Base-by-base conservation (phyloP, 305 asterid genomes). In the Fraxinus xanthoxyloides region DNA sequence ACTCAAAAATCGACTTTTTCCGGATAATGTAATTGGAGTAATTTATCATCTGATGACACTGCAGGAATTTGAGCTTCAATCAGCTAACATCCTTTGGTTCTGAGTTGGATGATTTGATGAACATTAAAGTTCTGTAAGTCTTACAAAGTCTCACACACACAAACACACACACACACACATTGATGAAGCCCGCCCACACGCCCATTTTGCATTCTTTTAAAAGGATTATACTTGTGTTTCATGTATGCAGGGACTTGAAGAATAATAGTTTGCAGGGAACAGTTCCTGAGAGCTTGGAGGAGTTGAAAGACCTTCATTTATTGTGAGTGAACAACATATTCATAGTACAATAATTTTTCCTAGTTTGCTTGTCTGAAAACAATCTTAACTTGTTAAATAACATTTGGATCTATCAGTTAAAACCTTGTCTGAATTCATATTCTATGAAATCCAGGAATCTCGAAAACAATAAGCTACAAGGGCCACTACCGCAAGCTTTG, bases 21-120 rank as follows among this genome's bases (percentile, higher is more conserved):
- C 73, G 19, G 40, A 77, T 3, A 65, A 4, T 17, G 6, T 36
- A 30, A 51, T 80, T 74, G 72, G 81, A 79, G 36, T 38, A 79
- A 56, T 70, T 69, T 21, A 8, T 56, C 51, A 17, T 63, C 34
- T 87, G 24, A 73, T 51, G 10, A 54, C 79, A 4, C 7, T 88
- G 83, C 97, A 94, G 99, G 90, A 93, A 95, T 88, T 86, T 95
- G 90, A 95, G 99, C 89, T 95, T 92, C 90, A 95, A 95, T 75
- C 91, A 77, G 82, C 90, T 95, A 21, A 91, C 97, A 21, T 89
- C 94, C 75, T 90, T 95, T 79, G 98, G 99, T 82, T 90, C 97
- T 38, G 99, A 94, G 80, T 85, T 95, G 61, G 95, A 90, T 77
- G 97, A 90, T 90, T 87, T 95, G 96, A 87, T 89, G 48, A 94